phyloP scores from a whole-genome alignment of 1,139 yeast species.

The Suhomyces coccinellae region DNA sequence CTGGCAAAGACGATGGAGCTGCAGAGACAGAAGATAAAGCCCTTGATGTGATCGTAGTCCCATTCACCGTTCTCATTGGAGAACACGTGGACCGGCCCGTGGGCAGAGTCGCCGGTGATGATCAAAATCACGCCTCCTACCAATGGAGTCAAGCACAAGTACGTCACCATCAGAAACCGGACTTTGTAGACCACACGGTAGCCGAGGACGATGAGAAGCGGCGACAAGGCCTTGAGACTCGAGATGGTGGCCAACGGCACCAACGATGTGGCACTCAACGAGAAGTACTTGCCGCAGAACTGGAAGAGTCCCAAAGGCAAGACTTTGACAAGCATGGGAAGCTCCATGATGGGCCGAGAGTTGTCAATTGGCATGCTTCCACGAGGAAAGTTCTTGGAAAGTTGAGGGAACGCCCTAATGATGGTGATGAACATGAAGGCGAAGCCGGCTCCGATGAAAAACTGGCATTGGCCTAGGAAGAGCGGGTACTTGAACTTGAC shows the following conservation, averaged over 20 bases:
- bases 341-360: conserved; percentile 23
- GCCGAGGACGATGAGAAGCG: conserved; percentile 38
- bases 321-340: conserved; percentile 27
- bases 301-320: conserved; percentile 44
- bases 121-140: conserved; percentile 41
- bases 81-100: conserved; percentile 14
- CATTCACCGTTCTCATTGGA: conserved; percentile 16
- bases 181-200: conserved; percentile 36
- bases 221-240: conserved; percentile 43
- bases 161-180: conserved; percentile 35
- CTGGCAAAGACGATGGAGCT: conserved; percentile 41
- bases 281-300: conserved; percentile 38
- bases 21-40: conserved; percentile 31
- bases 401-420: conserved; percentile 23
- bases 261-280: conserved; percentile 40
- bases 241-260: conserved; percentile 43
- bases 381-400: conserved; percentile 26
- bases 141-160: conserved; percentile 38
- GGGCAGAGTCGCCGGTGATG: conserved; percentile 31
- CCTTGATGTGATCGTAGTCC: conserved; percentile 28
- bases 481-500: conserved; percentile 48
- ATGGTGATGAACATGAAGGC: conserved; percentile 25
- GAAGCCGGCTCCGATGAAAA: conserved; percentile 38
- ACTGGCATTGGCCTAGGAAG: conserved; percentile 52
- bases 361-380: conserved; percentile 33